Base-by-base conservation (phyloP, 1,284 basidiomycete species). In the Sporisorium sorghi region DNA sequence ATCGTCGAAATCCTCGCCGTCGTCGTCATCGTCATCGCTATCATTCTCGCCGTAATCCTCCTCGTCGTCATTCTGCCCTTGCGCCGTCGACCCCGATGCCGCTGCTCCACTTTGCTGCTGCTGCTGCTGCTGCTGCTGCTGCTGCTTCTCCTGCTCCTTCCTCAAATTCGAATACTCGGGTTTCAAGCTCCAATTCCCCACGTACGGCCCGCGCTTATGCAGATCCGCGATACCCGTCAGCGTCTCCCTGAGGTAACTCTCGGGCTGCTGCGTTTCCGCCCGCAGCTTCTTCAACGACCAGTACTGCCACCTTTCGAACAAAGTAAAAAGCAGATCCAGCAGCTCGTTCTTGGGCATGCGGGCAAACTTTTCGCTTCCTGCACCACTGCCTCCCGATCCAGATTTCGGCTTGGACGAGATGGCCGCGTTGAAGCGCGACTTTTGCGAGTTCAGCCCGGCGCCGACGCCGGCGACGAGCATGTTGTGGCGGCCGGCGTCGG, bases 291-390 rank as follows among this genome's bases (percentile, higher is more conserved):
- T 91, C 83, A 97, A 90, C 65, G 90, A 88, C 94, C 94, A 97
- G 72, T 90, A 90, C 37, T 91, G 89, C 64, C 89, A 89, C 58
- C 92, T 89, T 62, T 89, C 89, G 87, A 96, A 98, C 9, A 91
- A 87, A 2, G 86, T 82, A 85, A 97, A 96, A 30, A 98, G 88
- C 69, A 91, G 86, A 85, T 97, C 93, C 81, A 94, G 87, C 10
- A 98, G 89, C 81, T 96, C 92, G 86, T 93, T 92, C 64, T 91
- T 89, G 23, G 94, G 92, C 86, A 95, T 91, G 79, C 93, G 90
- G 14, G 93, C 92, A 88, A 93, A 92, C 77, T 93, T 92, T 85
- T 94, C 82, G 14, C 62, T n/a, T n/a, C n/a, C n/a, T n/a, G n/a
- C n/a, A n/a, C n/a, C 48, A 1, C 42, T 42, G n/a, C 21, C 51